Conservation (phyloP, 352 stramenopile genomes). For the Phytophthora gonapodyides region DNA sequence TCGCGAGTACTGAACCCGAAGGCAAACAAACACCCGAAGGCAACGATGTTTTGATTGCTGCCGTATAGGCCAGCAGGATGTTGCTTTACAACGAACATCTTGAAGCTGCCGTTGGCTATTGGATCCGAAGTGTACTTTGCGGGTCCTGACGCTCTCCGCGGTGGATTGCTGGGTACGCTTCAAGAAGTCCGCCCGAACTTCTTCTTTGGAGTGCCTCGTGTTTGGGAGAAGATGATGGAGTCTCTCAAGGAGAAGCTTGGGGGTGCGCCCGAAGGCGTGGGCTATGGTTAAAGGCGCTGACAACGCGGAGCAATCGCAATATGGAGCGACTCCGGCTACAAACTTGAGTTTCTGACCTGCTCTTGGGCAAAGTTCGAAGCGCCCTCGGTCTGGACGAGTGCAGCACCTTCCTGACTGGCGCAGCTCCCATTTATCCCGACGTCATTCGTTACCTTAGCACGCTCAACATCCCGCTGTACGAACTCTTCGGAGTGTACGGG, state of each 20-base stretch:
- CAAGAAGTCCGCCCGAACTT: slow-evolving; percentile 68
- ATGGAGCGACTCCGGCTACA: slow-evolving; percentile 52
- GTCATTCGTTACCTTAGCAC: slow-evolving; percentile 89
- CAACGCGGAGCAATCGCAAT: slow-evolving; percentile 70
- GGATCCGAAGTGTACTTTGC: slow-evolving; percentile 81
- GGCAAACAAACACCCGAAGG: too few relatives aligned
- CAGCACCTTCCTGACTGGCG: slow-evolving; percentile 83
- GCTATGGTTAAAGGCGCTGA: slow-evolving; percentile 74
- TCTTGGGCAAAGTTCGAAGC: slow-evolving; percentile 79
- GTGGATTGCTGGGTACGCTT: slow-evolving; percentile 62
- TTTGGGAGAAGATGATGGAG: slow-evolving; percentile 91
- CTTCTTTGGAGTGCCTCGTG: slow-evolving; percentile 86
- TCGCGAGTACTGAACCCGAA: too few relatives aligned
- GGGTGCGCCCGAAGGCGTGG: slow-evolving; percentile 51
- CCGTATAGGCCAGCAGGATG: too few relatives aligned
- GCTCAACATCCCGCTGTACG: slow-evolving; percentile 94
- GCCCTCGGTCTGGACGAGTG: slow-evolving; percentile 84
- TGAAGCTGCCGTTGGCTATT: slow-evolving; percentile 47
- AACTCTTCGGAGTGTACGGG: slow-evolving; percentile 93
- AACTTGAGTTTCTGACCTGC: slow-evolving; percentile 77
- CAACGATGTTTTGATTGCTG: too few relatives aligned
- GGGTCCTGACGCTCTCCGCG: slow-evolving; percentile 70
- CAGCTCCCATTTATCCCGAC: slow-evolving; percentile 64
- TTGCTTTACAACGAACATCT: too few relatives aligned
- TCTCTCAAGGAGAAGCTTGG: slow-evolving; percentile 60